Percentiles rank a stretch among this genome's conserved stretches.
Evolutionary conservation across 2,329 filamentous ascomycete genomes (phyloP).

Genomic region (Curvularia sp.): DNA sequence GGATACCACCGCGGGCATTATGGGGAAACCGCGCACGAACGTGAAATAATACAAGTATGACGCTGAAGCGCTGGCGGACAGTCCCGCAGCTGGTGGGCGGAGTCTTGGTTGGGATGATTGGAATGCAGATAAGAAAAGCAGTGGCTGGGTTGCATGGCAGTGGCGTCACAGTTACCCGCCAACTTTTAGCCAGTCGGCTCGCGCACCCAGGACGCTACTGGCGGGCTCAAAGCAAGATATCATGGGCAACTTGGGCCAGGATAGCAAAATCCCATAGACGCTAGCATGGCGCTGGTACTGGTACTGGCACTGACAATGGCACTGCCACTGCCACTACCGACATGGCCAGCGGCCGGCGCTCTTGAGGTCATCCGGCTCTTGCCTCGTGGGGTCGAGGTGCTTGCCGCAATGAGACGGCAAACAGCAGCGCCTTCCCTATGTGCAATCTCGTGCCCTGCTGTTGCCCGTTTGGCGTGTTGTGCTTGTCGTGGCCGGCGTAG

Average conservation of each 20-base stretch:
- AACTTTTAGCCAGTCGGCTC: not conserved
- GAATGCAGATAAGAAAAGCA: slow-evolving; percentile 10
- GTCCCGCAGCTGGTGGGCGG: not conserved
- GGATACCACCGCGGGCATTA: not conserved
- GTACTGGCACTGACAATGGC: not conserved
- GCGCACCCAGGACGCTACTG: not conserved
- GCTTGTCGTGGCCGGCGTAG: not conserved
- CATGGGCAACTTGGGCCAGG: slow-evolving; percentile 3
- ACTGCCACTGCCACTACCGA: not conserved
- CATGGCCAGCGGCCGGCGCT: not conserved
- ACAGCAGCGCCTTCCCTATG: slow-evolving; percentile 4
- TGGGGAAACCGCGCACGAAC: not conserved
- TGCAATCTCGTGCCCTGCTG: not conserved
- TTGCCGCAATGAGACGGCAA: slow-evolving; percentile 3
- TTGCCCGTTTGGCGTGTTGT: slow-evolving; percentile 4
- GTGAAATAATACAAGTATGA: not conserved
- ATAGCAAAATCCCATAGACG: slow-evolving; percentile 6
- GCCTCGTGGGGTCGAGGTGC: slow-evolving; percentile 5
- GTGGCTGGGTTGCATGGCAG: slow-evolving; percentile 14
- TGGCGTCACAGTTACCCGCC: slow-evolving; percentile 13
- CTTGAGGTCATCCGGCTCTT: slow-evolving; percentile 14
- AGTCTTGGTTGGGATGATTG: slow-evolving; percentile 3
- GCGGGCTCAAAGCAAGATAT: not conserved
- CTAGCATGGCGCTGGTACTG: slow-evolving; percentile 12
- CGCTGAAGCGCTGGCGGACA: not conserved